Percentiles rank a stretch among this genome's conserved stretches.
Conservation (phyloP, 495 filamentous ascomycete genomes). For the Lophiostoma macrostomum region DNA sequence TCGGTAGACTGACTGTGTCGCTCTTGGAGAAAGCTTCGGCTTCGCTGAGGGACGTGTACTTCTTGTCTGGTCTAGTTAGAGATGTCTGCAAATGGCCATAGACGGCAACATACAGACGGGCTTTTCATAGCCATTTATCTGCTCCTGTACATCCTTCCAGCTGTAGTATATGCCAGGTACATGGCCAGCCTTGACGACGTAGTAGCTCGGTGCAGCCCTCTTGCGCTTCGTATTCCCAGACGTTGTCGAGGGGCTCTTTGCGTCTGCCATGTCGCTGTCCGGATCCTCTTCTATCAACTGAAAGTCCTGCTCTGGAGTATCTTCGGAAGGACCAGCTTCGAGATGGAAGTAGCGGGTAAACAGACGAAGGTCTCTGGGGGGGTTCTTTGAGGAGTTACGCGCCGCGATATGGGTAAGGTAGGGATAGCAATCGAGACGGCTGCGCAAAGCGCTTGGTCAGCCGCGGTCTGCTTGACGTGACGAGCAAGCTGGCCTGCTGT, state of each 20-base stretch:
- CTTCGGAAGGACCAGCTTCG: neutral
- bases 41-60: conserved; percentile 70
- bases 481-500: conserved; percentile 4
- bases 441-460: neutral
- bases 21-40: conserved; percentile 75
- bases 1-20: conserved; percentile 47
- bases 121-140: conserved; percentile 84
- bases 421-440: conserved; percentile 5
- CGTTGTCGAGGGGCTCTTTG: conserved; percentile 31
- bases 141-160: conserved; percentile 76
- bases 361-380: neutral
- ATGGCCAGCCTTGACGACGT: conserved; percentile 76
- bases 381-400: too few relatives aligned
- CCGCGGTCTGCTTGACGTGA: neutral
- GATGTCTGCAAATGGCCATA: conserved; percentile 49
- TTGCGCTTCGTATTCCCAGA: conserved; percentile 64
- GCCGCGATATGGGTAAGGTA: conserved; percentile 1
- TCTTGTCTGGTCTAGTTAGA: conserved; percentile 62
- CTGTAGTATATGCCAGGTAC: conserved; percentile 82
- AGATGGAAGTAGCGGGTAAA: neutral
- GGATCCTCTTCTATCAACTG: neutral
- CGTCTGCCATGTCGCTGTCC: conserved; percentile 18
- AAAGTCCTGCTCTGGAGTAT: neutral
- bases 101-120: too few relatives aligned
- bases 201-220: conserved; percentile 67